A percentile compares a stretch with the other conserved stretches of the same genome.
Conservation (phyloP, 768 basidiomycete species). For the Cyclocybe aegerita region DNA sequence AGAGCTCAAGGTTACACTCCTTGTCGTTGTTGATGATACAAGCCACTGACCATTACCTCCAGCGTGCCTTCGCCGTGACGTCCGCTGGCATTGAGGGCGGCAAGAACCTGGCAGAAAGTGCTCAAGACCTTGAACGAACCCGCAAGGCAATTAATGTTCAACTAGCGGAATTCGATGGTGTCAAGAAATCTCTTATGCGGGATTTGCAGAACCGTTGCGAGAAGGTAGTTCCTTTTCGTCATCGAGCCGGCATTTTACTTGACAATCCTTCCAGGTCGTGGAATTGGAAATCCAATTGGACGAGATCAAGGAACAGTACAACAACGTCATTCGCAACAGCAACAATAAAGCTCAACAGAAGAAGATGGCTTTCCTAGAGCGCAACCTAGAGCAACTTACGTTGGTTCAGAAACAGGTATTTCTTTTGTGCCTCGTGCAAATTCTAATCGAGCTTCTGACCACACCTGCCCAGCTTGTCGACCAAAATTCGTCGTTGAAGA, state of each 20-base stretch:
- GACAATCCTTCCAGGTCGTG: slow-evolving; percentile 67
- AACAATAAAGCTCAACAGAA: slow-evolving; percentile 98
- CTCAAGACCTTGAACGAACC: slow-evolving; percentile 94
- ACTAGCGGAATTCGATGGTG: slow-evolving; percentile 96
- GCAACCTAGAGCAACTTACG: slow-evolving; percentile 93
- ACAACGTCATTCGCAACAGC: slow-evolving; percentile 96
- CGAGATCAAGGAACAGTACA: slow-evolving; percentile 98
- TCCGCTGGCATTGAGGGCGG: slow-evolving; percentile 97
- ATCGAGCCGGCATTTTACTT: not conserved
- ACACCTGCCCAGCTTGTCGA: slow-evolving; percentile 76
- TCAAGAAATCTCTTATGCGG: slow-evolving; percentile 98
- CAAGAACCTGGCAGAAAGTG: slow-evolving; percentile 94
- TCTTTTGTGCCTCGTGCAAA: slow-evolving; percentile 2
- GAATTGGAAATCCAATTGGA: slow-evolving; percentile 98
- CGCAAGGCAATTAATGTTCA: slow-evolving; percentile 98
- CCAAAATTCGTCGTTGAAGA: slow-evolving; percentile 96
- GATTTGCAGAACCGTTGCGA: slow-evolving; percentile 99
- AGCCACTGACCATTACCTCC: slow-evolving; percentile 3
- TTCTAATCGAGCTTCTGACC: slow-evolving; percentile 13
- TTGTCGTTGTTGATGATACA: not conserved
- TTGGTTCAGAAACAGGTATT: slow-evolving; percentile 93
- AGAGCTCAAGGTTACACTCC: slow-evolving; percentile 81
- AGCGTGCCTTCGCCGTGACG: slow-evolving; percentile 97
- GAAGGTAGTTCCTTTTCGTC: slow-evolving; percentile 61
- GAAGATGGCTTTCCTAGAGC: slow-evolving; percentile 98